Evolutionary conservation across 2,329 filamentous ascomycete genomes (phyloP), one percentile per base, ranked within the genome.

Genomic region (Lachnellula arida): DNA sequence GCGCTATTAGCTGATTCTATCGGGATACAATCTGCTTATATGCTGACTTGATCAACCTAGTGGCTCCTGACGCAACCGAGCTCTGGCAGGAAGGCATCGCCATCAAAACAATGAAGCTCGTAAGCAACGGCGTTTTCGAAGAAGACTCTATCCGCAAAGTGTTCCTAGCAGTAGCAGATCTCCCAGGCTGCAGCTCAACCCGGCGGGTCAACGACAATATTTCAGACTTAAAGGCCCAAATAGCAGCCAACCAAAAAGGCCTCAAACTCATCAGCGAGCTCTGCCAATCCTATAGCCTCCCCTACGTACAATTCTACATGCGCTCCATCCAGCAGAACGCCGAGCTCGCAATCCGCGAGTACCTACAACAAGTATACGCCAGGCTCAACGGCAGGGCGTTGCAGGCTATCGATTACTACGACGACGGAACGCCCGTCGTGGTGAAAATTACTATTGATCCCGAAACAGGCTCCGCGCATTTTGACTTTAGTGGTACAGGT

Each of bases 221-320:
- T 60, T 91, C 89, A 55, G 90, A 94, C 67, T 77, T 94, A 44
- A 91, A 91, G 70, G 90, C 90, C 0, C 89, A 94, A 68, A 86
- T 93, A 15, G 88, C 90, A 0, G 89, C 90, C 4, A 94, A 95
- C 67, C 84, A 89, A 58, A 91, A 90, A 65, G 90, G 90, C 7
- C 91, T 91, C 65, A 84, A 82, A 37, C 76, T 92, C 17, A 91
- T 94, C 60, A 79, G 80, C 53, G 78, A 79, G 0, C 75, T 93
- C 1, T 91, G 93, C 62, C 78, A 80, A 9, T 89, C 93, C 65
- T 35, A 50, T 34, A 43, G 15, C 9, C 40, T 39, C 28, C 37
- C 17, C 9, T 22, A 87, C 0, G 88, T 93, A 0, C 85, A 89
- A 62, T 86, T 88, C 67, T 92, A 92, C 72, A 92, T 94, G 89